Evolutionary conservation across 208 protist species (phyloP), one percentile per base, ranked within the genome.

Genomic region (Leptomonas seymouri): DNA sequence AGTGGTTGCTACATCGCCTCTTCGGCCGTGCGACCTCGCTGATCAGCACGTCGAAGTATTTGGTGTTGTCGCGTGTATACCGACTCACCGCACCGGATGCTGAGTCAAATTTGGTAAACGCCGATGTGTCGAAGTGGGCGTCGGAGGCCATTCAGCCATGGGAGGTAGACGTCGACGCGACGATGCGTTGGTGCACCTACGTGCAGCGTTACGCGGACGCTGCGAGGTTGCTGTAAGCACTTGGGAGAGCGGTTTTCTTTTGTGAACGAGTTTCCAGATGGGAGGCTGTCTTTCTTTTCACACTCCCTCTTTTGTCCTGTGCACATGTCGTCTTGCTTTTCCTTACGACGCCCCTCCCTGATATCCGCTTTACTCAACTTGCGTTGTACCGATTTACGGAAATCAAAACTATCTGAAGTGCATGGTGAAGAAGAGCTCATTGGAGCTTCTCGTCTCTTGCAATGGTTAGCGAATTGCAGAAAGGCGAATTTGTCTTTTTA

Each of bases 131-230:
- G 18, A 62, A 44, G 14, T 74, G 61, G 70, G 34, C 20, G 61
- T 25, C 53, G 39, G 27, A n/a, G n/a, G 18, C 7, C 2, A n/a
- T 68, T 8, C 41, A 30, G 14, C 61, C 51, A 23, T 64, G 61
- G 55, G 36, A 44, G 46, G 42, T 67, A 16, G 53, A 51, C 16
- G 34, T 64, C 31, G 0, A 53, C 0, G 61, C 41, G 27, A 75
- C 54, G 54, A 42, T 68, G 11, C 51, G 54, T 28, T 75, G 44
- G 61, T 62, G 70, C 54, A 48, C 45, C 34, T 75, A 63, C 44
- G 42, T 62, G n/a, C 60, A 49, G 36, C 23, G 45, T n/a, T 61
- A 69, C 39, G n/a, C 53, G 8, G 70, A 63, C 23, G 70, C 45
- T 8, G 44, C 25, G 16, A 46, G 59, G 27, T 30, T 71, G 4